These are phyloP conservation scores for Fusarium scirpi DNA, from an alignment of 2,329 filamentous ascomycete genomes.

Conservation along the genomic window DNA sequence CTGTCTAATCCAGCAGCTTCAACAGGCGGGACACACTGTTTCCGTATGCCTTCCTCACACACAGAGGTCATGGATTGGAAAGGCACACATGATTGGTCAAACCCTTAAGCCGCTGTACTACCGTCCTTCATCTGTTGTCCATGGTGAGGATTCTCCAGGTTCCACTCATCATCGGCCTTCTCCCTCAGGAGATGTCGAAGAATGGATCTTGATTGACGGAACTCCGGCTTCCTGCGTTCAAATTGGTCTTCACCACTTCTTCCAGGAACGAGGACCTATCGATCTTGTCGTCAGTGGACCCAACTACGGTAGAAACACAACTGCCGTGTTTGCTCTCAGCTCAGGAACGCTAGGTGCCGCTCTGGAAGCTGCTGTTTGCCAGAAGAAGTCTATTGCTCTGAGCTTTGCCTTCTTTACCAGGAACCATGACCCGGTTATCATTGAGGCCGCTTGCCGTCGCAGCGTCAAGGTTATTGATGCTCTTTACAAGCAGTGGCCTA, in stretches of 20 bases:
- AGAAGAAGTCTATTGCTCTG: constrained; percentile 79
- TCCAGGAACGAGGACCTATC: constrained; percentile 75
- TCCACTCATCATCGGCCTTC: constrained; percentile 70
- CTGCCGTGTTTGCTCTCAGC: constrained; percentile 81
- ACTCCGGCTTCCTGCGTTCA: constrained; percentile 85
- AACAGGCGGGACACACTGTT: constrained; percentile 83
- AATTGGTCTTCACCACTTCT: constrained; percentile 85
- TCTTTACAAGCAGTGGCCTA: constrained; percentile 79
- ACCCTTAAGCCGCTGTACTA: constrained; percentile 88
- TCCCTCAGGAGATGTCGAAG: constrained; percentile 70
- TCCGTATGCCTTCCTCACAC: constrained; percentile 91
- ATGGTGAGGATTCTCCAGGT: constrained; percentile 66
- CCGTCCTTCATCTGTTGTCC: constrained; percentile 64
- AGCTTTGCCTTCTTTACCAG: constrained; percentile 90
- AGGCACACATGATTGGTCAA: constrained; percentile 95
- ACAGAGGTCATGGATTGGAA: constrained; percentile 98
- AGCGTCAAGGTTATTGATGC: constrained; percentile 83
- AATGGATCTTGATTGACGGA: constrained; percentile 85
- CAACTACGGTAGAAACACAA: constrained; percentile 87
- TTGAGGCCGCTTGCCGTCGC: constrained; percentile 80
- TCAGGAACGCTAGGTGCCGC: constrained; percentile 83
- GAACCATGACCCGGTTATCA: constrained; percentile 85
- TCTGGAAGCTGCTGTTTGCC: constrained; percentile 80
- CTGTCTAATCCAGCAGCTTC: constrained; percentile 76
- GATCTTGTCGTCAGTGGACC: constrained; percentile 84